Evolutionary conservation across 116 monocot species (phyloP), one percentile per base, ranked within the genome.

Genomic region (Cymodocea nodosa): DNA sequence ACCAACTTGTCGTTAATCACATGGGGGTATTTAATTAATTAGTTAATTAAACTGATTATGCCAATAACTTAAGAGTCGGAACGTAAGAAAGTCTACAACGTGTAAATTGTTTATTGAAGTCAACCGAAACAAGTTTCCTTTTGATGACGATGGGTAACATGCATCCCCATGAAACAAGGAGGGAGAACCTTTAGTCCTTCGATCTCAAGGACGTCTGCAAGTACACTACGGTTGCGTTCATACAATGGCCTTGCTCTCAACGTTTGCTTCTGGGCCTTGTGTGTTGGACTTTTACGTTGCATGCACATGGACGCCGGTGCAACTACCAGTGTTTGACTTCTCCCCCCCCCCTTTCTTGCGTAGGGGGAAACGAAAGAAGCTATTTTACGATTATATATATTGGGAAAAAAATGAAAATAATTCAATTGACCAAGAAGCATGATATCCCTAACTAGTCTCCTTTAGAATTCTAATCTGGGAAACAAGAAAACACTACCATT

Each of bases 281-380:
- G 23, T 11, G 0, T 51, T 64, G 10, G 51, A 64, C 64, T 24
- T 25, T 64, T 64, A 64, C 23, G 64, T 51, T 64, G 13, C 24
- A 64, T 64, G 49, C 64, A 64, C 64, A 64, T 64, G 64, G 15
- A 64, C 6, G 40, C 5, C 19, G 16, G 4, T 48, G 44, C 17
- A 30, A 30, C 30, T n/a, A n/a, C n/a, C n/a, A n/a, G n/a, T n/a
- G n/a, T n/a, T n/a, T 30, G 30, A 30, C 30, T 30, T 30, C 30
- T 3, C 1, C 30, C 30, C 30, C 3, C n/a, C n/a, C n/a, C n/a
- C n/a, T n/a, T n/a, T n/a, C n/a, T 30, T 30, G 30, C 30, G 30
- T 30, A 30, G 30, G 30, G 2, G 30, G 30, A 30, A 30, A 30
- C 30, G 30, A 30, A 30, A 30, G 30, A 30, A 30, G 30, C 30